Evolutionary conservation across 2,329 filamentous ascomycete species (phyloP).

Genomic region (Daldinia sp.): DNA sequence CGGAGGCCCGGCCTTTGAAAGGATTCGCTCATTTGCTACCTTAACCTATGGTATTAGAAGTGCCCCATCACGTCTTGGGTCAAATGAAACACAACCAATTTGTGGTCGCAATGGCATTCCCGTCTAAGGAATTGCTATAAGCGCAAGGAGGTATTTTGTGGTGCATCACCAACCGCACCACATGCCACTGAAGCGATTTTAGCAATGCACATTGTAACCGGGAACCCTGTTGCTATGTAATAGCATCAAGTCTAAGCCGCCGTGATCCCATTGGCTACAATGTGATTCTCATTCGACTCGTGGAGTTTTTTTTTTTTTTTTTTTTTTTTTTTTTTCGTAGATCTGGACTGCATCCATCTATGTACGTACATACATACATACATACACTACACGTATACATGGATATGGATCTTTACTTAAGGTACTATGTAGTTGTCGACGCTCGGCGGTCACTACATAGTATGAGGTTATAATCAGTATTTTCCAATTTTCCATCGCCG

Average conservation of each 20-base stretch:
- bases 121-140: conserved; percentile 28
- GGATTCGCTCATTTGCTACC: conserved; percentile 29
- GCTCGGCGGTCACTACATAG: conserved; percentile 28
- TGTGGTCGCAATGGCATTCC: conserved; percentile 34
- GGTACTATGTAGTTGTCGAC: conserved; percentile 23
- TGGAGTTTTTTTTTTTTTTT: conserved; percentile 15
- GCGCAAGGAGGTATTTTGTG: conserved; percentile 37
- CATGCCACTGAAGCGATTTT: conserved; percentile 30
- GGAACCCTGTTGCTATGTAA: conserved; percentile 31
- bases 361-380: background rate
- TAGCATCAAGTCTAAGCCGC: conserved; percentile 30
- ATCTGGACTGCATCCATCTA: conserved; percentile 16
- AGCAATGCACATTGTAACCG: conserved; percentile 34
- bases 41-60: conserved; percentile 15
- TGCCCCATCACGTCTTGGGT: conserved; percentile 31
- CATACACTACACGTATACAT: background rate
- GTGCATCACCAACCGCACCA: conserved; percentile 26
- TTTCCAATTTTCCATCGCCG: conserved; percentile 9
- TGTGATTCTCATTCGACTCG: conserved; percentile 12
- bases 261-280: conserved; percentile 35
- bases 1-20: conserved; percentile 27
- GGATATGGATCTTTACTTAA: background rate
- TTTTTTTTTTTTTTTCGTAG: conserved; percentile 4
- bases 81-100: conserved; percentile 43
- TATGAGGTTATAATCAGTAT: conserved; percentile 24